Base-by-base conservation (phyloP, 1,284 basidiomycete genomes). In the Schizophyllum amplum region DNA sequence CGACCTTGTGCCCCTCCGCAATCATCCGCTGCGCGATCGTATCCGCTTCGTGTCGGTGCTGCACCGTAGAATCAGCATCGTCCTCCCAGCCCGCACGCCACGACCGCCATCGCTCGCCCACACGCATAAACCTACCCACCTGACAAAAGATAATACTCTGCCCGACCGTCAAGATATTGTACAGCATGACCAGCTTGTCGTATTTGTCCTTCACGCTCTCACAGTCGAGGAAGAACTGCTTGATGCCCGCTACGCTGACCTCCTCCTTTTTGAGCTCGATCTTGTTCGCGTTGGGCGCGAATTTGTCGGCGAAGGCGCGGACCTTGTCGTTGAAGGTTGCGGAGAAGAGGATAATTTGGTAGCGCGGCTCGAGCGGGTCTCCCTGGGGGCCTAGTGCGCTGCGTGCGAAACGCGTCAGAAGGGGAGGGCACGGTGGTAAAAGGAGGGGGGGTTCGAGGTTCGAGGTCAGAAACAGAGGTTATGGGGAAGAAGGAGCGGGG, bases 151-250 rank as follows among this genome's bases (percentile, higher is more conserved):
- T 98, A 70, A 98, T 98, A 71, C 90, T 94, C 72, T 98, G 95
- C 0, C 95, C 95, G 60, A 99, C 92, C 1, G 94, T 96, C 69
- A 99, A 77, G 54, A 96, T 77, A 60, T 86, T 85, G 73, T 99
- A 99, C 24, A 99, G 76, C 55, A 87, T 87, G 24, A 97, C 92
- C 47, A 99, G 79, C 53, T 98, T 92, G 59, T 98, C 94, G 71
- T 95, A 99, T 82, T 98, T 98, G 68, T 94, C 87, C 51, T 93
- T 83, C 69, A 93, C 93, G 66, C 88, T 78, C 67, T 76, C 83
- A 72, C 91, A 94, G 69, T 95, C 94, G 87, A 99, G 93, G 75
- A 96, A 99, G 70, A 99, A 97, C 69, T 99, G 97, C 66, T 90
- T 87, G 73, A 99, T 99, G 49, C 90, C 92, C 60, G 95, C 92